Conservation (phyloP, 169 alveolate genomes). For the Prorocentrum cordatum region DNA sequence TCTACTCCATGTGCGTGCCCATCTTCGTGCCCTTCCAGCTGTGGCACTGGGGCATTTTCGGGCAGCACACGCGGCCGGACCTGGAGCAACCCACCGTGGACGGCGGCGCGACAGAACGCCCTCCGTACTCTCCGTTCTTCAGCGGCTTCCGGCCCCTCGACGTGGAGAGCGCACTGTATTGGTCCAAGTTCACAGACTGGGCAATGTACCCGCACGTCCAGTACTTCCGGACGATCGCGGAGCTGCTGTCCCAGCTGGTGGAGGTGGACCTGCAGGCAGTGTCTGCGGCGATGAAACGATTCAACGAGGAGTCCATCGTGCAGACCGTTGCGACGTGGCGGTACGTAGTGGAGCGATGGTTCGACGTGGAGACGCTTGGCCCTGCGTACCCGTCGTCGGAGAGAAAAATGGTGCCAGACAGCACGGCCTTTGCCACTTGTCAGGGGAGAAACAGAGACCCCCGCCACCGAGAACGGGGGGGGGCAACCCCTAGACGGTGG, state of each 20-base stretch:
- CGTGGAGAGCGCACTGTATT: background rate
- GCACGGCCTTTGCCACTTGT: too few species aligned
- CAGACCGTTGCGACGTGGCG: constrained; percentile 37
- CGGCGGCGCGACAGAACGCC: too few species aligned
- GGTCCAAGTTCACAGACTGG: constrained; percentile 60
- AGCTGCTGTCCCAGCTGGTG: constrained; percentile 24
- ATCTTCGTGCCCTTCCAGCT: constrained; percentile 36
- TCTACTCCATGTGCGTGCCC: constrained; percentile 59
- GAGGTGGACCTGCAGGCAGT: constrained; percentile 17
- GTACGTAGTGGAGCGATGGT: constrained; percentile 36
- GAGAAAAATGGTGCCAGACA: too few species aligned
- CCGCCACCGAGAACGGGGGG: too few species aligned
- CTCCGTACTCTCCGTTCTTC: constrained; percentile 45
- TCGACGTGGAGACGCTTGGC: constrained; percentile 25
- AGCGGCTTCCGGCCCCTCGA: constrained; percentile 40
- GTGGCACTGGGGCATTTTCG: constrained; percentile 60
- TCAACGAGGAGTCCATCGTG: constrained; percentile 49
- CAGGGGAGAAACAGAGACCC: too few species aligned
- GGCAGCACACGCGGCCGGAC: constrained; percentile 66
- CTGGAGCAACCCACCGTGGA: constrained; percentile 56
- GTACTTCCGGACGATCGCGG: constrained; percentile 31
- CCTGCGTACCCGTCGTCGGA: too few species aligned
- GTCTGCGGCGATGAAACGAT: constrained; percentile 27
- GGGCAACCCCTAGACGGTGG: too few species aligned
- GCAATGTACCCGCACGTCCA: constrained; percentile 66